Percentiles rank a stretch among this genome's conserved stretches.
Conservation (phyloP, 495 filamentous ascomycete genomes). For the Neurospora africana region DNA sequence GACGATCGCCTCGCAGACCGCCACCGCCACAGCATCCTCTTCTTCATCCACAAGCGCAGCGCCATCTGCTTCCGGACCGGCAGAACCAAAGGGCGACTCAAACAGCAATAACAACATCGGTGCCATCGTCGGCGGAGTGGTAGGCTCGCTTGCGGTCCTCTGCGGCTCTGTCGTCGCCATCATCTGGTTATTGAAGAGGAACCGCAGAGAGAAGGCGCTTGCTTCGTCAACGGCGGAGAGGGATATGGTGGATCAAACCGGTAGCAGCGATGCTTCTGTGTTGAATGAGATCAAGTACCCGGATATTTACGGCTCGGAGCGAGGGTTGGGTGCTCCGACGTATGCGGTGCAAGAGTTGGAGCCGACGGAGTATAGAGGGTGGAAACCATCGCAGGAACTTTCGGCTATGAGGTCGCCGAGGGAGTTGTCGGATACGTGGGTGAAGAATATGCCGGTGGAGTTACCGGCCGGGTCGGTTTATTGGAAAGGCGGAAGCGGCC, state of each 20-base stretch:
- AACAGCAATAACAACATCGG: neutral
- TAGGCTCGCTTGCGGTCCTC: neutral
- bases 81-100: neutral
- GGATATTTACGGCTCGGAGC: neutral
- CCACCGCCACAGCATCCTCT: neutral
- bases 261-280: neutral
- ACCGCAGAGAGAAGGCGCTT: neutral
- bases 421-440: neutral
- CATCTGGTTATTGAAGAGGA: neutral
- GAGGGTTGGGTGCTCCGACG: neutral
- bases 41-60: neutral
- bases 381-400: neutral
- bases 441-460: neutral
- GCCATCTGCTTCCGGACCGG: neutral
- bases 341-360: neutral
- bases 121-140: neutral
- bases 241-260: neutral
- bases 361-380: neutral
- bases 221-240: neutral
- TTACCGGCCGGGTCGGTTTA: neutral
- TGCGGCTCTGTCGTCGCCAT: neutral
- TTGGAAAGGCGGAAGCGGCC: neutral
- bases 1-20: neutral
- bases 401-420: neutral
- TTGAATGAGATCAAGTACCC: neutral